Base-by-base conservation (phyloP, 129 eudicot genomes). In the Tanacetum coccineum region DNA sequence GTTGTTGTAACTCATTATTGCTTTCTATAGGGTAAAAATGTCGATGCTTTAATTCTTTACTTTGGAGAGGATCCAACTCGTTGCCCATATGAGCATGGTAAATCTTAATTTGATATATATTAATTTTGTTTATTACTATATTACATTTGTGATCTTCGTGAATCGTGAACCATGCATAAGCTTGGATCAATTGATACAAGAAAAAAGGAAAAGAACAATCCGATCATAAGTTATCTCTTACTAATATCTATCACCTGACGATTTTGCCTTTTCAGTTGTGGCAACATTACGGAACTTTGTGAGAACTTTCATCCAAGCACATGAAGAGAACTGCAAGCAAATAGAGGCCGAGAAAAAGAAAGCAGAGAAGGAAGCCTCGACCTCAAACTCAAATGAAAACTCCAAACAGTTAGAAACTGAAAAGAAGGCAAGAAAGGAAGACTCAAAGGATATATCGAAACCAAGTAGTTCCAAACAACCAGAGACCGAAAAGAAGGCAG, bases 51-150 rank as follows among this genome's bases (percentile, higher is more conserved):
- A 76, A 91, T 88, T 75, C 83, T 91, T 58, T 91, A 91, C 83
- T 91, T 91, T 48, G 97, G 97, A 50, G 97, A 91, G 79, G 97
- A 91, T 80, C 97, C 97, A 61, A 48, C 96, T 32, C 94, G 94
- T 70, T 91, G 96, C 80, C 77, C 86, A 58, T 91, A 81, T 76
- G 97, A 91, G 76, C 96, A 91, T 81, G 97, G 97, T 91, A 84
- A 42, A 10, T 68, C 19, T 71, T 55, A 55, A 52, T 54, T 50
- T 42, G 3, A 42, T n/a, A n/a, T 62, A 36, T 40, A 26, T 26
- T 26, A 4, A 26, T 26, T 26, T 26, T 1, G 2, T 26, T 26
- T 26, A 26, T 3, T 26, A 26, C 28, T 26, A 26, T 26, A 26
- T 26, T 26, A 30, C 36, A 22, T 22, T 22, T 22, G 25, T 22